These are phyloP conservation scores for Alternaria angustiovoidea DNA, from an alignment of 2,329 filamentous ascomycete genomes.

Conservation along the genomic window DNA sequence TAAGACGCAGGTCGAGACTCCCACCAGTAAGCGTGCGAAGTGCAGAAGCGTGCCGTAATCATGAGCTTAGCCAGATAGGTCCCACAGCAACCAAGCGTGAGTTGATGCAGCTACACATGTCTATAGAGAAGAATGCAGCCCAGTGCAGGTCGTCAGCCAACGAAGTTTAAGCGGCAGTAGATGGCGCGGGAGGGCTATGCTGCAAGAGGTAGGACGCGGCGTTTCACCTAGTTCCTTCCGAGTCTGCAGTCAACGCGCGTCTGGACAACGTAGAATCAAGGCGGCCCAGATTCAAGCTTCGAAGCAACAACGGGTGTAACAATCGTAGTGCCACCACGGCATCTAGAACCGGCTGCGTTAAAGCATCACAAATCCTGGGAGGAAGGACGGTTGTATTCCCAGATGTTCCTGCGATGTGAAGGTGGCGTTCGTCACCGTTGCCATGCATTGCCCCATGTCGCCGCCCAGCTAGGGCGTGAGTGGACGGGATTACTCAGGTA, in stretches of 20 bases:
- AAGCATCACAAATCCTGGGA: neutral
- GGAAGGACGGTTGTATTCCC: neutral
- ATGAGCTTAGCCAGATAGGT: neutral
- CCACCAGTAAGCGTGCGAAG: neutral
- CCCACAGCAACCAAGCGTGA: neutral
- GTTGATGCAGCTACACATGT: conserved; percentile 1
- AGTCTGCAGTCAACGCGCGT: conserved; percentile 26
- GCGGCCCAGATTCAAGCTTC: conserved; percentile 1
- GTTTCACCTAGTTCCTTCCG: conserved; percentile 31
- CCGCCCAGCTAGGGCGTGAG: neutral
- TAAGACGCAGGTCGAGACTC: neutral
- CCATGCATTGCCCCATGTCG: neutral
- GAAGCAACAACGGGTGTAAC: conserved; percentile 2
- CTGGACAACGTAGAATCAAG: conserved; percentile 3
- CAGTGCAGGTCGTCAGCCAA: conserved; percentile 6
- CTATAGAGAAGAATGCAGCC: neutral
- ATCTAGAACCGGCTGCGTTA: neutral
- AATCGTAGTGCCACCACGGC: neutral
- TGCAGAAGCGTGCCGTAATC: conserved; percentile 5
- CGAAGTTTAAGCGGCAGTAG: neutral
- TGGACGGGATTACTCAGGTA: neutral
- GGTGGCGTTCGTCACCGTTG: neutral
- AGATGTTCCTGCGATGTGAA: neutral
- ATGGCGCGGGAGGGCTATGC: conserved; percentile 24
- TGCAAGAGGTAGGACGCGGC: conserved; percentile 11